Percentiles rank a stretch among this genome's conserved stretches.
phyloP scores from a whole-genome alignment of 805 yeast genomes.

The Schwanniomyces polymorphus region DNA sequence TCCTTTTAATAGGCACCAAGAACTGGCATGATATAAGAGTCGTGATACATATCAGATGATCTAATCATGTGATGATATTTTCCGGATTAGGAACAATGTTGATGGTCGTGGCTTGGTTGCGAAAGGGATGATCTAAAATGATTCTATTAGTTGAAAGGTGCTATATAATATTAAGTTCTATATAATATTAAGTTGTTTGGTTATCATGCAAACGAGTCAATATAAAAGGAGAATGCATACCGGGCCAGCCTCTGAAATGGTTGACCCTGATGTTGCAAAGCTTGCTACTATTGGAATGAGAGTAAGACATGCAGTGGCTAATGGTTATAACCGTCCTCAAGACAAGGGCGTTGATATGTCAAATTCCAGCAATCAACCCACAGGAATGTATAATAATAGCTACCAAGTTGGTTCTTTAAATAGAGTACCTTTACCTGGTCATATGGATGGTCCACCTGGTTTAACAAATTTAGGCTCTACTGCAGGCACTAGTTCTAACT shows the following conservation, averaged over 20 bases:
- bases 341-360: slow-evolving; percentile 9
- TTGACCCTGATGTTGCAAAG: slow-evolving; percentile 28
- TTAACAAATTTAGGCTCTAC: slow-evolving; percentile 46
- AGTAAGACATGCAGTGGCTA: slow-evolving; percentile 63
- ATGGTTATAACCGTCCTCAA: slow-evolving; percentile 48
- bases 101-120: neutral
- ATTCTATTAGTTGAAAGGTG: no score
- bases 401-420: neutral
- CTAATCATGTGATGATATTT: neutral
- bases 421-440: slow-evolving; percentile 44
- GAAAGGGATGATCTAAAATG: neutral
- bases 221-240: slow-evolving; percentile 37
- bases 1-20: neutral
- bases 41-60: neutral
- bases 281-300: slow-evolving; percentile 69
- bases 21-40: neutral
- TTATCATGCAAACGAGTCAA: slow-evolving; percentile 5
- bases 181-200: neutral
- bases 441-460: slow-evolving; percentile 44
- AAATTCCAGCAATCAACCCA: neutral
- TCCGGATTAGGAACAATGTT: neutral
- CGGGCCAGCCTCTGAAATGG: slow-evolving; percentile 21
- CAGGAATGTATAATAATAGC: neutral
- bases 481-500: slow-evolving; percentile 37
- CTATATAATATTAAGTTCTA: neutral